Base-by-base conservation (phyloP, 768 basidiomycete species). In the Suillus tomentosus region DNA sequence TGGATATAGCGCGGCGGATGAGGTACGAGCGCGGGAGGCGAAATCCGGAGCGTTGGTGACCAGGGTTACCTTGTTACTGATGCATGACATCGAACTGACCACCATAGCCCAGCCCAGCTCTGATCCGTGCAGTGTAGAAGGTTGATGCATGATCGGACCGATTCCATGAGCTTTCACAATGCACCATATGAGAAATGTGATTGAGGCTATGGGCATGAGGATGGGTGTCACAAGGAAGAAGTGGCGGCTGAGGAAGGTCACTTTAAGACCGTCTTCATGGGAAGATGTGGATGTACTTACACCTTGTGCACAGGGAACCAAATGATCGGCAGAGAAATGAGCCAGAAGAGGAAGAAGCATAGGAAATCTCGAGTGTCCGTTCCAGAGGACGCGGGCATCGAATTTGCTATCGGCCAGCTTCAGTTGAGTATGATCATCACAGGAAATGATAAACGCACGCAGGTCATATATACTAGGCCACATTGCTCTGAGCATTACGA, bases 331-430 rank as follows among this genome's bases (percentile, higher is more conserved):
- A 94, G 82, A 39, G 87, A 90, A 45, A 92, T 81, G 34, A 93
- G 77, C 88, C 91, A 94, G 81, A 94, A 95, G 64, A 95, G 80
- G 81, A 95, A 89, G 84, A 95, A 95, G 68, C 86, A 86, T 79
- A 92, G 78, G 68, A 89, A 91, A 76, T 91, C 86, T 61, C 84
- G 82, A n/a, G 89, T 88, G 62, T 81, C 89, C 39, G 86, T 93
- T 51, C 91, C 91, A 64, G 90, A 86, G 14, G 87, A 88, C 27
- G 79, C 82, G n/a, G 91, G 88, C 69, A 93, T 81, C 64, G 82
- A 79, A 79, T 94, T 94, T 31, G 85, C 87, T 90, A 62, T 42
- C 2, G 34, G 1, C 19, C 11, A 37, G 34, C 55, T 62, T 40
- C 31, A 60, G 67, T 53, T 47, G 22, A 19, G 36, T 36, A 24